Conservation (phyloP, 2,329 filamentous ascomycete genomes). For the Thielaviopsis punctulata region DNA sequence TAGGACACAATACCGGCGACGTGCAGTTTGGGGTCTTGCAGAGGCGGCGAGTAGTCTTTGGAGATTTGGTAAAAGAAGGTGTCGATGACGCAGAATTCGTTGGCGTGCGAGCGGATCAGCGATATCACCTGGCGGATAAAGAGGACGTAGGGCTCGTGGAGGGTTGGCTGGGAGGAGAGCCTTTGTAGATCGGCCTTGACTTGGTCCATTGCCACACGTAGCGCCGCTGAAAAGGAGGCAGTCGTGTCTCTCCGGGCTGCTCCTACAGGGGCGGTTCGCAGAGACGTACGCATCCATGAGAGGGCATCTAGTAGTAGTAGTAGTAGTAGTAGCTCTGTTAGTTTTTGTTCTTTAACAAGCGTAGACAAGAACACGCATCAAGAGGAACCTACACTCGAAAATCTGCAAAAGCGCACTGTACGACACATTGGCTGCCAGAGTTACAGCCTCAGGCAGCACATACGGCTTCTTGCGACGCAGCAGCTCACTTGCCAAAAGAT, state of each 20-base stretch:
- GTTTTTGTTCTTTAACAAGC: background rate
- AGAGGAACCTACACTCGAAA: constrained; percentile 26
- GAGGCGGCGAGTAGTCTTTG: constrained; percentile 36
- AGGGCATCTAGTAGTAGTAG: constrained; percentile 20
- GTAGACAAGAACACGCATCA: background rate
- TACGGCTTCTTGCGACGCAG: constrained; percentile 25
- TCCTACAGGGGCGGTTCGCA: constrained; percentile 24
- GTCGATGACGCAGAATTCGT: constrained; percentile 36
- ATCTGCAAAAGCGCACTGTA: constrained; percentile 32
- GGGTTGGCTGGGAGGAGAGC: constrained; percentile 19
- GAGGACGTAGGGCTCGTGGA: constrained; percentile 30
- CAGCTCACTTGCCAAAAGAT: constrained; percentile 30
- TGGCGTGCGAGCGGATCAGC: constrained; percentile 35
- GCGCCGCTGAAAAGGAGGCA: constrained; percentile 24
- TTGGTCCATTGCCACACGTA: constrained; percentile 34
- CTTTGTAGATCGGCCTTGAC: constrained; percentile 33
- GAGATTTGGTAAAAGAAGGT: constrained; percentile 39
- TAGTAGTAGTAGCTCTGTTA: background rate
- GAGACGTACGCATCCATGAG: constrained; percentile 30
- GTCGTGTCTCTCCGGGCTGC: constrained; percentile 21
- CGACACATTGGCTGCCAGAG: constrained; percentile 22
- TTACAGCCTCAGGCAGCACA: constrained; percentile 23
- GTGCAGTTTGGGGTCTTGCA: constrained; percentile 38
- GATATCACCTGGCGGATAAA: constrained; percentile 36
- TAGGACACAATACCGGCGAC: constrained; percentile 38